These are phyloP conservation scores for Cryphonectria parasitica DNA, from an alignment of 2,329 filamentous ascomycete genomes.

Conservation along the genomic window DNA sequence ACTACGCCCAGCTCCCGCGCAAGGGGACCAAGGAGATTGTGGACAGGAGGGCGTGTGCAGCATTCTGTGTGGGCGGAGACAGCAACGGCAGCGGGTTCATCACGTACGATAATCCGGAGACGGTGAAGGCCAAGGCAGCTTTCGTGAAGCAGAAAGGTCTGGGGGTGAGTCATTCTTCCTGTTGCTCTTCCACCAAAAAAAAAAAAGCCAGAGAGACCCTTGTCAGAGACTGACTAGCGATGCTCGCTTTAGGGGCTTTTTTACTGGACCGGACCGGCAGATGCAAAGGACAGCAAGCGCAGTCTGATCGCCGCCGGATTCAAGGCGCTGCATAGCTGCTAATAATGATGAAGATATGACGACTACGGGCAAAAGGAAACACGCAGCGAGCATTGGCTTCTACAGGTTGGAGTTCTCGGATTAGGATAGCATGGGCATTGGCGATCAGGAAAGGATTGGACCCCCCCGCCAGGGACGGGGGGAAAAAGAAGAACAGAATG, in stretches of 20 bases:
- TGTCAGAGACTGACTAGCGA: conserved; percentile 1
- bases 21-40: conserved; percentile 66
- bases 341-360: conserved; percentile 30
- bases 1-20: conserved; percentile 72
- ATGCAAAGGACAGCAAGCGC: conserved; percentile 61
- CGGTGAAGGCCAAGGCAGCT: conserved; percentile 73
- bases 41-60: conserved; percentile 69
- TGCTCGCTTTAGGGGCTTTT: conserved; percentile 65
- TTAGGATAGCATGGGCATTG: neutral
- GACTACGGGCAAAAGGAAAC: neutral
- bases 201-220: neutral
- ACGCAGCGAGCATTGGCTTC: neutral
- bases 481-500: neutral
- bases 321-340: conserved; percentile 56
- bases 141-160: conserved; percentile 74
- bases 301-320: conserved; percentile 64
- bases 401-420: neutral
- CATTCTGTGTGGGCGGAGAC: conserved; percentile 67
- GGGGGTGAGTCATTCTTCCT: conserved; percentile 53
- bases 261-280: conserved; percentile 80
- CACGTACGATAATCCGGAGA: conserved; percentile 78
- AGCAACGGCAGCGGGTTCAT: conserved; percentile 72
- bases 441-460: neutral
- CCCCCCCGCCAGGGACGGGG: neutral
- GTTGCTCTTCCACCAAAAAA: neutral